Base-by-base conservation (phyloP, 257 asterid species). In the Solanum sejunctum region DNA sequence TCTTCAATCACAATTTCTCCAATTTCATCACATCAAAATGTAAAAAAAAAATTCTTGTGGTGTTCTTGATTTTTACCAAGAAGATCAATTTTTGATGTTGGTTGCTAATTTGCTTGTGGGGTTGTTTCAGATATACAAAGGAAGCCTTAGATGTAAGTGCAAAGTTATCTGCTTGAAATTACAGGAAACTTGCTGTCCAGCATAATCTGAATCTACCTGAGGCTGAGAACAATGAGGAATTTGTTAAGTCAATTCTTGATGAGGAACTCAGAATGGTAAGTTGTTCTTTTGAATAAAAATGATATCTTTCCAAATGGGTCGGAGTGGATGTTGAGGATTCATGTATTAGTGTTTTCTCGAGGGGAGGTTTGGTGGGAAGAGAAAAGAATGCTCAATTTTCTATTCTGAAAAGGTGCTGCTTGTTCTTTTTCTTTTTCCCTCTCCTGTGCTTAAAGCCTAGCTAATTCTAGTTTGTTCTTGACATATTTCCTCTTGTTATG, bases 91-190 rank as follows among this genome's bases (percentile, higher is more conserved):
- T 41, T 63, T 49, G 69, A 67, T 69, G 11, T 63, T 61, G 45
- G 17, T 45, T 69, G 85, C 0, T 10, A 36, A 23, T 75, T 84
- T 32, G 17, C 23, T 85, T 20, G 81, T 21, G 47, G 26, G 51
- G 12, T 61, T 63, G 86, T 84, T 85, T 72, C 92, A 97, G 99
- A 81, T 97, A 92, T 83, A 90, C 98, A 32, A 88, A 90, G 85
- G 99, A 97, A 91, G 99, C 98, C 3, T 60, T 94, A 39, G 98
- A 95, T 70, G 87, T 90, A 66, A 95, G 92, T 85, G 91, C 94
- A 10, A 88, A 91, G 90, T 91, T 95, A 49, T 85, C 99, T 5
- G 97, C 93, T 61, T 97, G 99, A 99, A 97, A 95, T 88, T 94
- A 92, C 85, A 89, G 99, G 84, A 95, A 94, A 88, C 92, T 93